Percentiles rank a stretch among this genome's conserved stretches.
Conservation (phyloP, 768 basidiomycete species). For the Gloeopeniophorella convolvens region DNA sequence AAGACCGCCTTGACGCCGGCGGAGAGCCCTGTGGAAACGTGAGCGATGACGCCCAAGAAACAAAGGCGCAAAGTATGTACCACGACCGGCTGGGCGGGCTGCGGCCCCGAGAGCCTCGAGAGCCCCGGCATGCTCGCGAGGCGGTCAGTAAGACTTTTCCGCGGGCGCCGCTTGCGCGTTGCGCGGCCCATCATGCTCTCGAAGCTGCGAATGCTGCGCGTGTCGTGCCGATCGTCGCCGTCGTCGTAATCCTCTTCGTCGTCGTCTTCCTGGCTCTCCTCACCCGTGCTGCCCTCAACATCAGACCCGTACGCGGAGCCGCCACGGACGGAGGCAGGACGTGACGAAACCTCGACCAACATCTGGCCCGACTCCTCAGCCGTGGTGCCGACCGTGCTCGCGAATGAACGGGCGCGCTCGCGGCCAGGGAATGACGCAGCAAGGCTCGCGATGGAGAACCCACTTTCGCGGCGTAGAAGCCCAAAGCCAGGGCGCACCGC, state of each 20-base stretch:
- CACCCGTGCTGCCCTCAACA: conserved; percentile 28
- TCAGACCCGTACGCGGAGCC: conserved; percentile 28
- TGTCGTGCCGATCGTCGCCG: conserved; percentile 40
- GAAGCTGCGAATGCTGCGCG: conserved; percentile 79
- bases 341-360: conserved; percentile 49
- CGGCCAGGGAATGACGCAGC: conserved; percentile 58
- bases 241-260: conserved; percentile 36
- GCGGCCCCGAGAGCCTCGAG: conserved; percentile 33
- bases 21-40: conserved; percentile 28
- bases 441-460: conserved; percentile 78
- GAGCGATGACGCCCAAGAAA: background rate
- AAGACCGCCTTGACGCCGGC: conserved; percentile 35
- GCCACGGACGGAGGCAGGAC: conserved; percentile 47
- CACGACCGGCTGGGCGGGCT: conserved; percentile 1
- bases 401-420: conserved; percentile 30
- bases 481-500: conserved; percentile 50
- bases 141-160: conserved; percentile 77
- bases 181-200: conserved; percentile 67
- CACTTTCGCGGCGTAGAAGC: conserved; percentile 64
- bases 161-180: conserved; percentile 25
- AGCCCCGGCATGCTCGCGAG: conserved; percentile 69
- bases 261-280: conserved; percentile 33
- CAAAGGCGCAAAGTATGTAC: conserved; percentile 22
- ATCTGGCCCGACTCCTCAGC: conserved; percentile 43
- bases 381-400: conserved; percentile 21